phyloP scores from a whole-genome alignment of 495 filamentous ascomycete genomes.

The Ascobolus immersus region DNA sequence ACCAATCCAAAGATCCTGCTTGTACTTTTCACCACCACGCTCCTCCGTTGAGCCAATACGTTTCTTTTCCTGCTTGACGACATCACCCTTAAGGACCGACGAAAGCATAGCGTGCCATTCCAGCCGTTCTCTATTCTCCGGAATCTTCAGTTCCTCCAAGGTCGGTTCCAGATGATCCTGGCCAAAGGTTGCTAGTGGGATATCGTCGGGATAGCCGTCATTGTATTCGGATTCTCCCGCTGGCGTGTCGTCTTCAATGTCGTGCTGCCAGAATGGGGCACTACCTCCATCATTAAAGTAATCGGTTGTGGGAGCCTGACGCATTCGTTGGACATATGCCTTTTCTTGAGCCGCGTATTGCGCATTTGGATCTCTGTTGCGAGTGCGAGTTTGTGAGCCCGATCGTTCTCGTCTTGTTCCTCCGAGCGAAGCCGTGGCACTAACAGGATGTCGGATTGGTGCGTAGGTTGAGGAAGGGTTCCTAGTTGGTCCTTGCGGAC shows the following conservation, averaged over 20 bases:
- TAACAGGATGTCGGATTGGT: conserved; percentile 41
- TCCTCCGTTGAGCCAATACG: conserved; percentile 59
- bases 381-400: conserved; percentile 27
- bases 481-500: conserved; percentile 33
- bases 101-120: conserved; percentile 98
- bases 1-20: conserved; percentile 72
- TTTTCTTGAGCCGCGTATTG: conserved; percentile 60
- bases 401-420: too few relatives aligned
- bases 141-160: conserved; percentile 65
- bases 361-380: conserved; percentile 45
- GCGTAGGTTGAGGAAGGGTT: conserved; percentile 51
- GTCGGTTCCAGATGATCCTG: conserved; percentile 72
- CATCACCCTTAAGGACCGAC: conserved; percentile 83
- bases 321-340: conserved; percentile 52
- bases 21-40: conserved; percentile 41
- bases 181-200: conserved; percentile 67
- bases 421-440: conserved; percentile 25
- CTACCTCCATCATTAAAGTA: conserved; percentile 45
- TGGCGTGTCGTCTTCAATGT: conserved; percentile 74
- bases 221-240: conserved; percentile 59
- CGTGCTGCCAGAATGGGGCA: conserved; percentile 32
- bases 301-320: conserved; percentile 43
- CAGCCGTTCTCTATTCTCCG: conserved; percentile 65
- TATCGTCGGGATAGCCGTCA: conserved; percentile 73
- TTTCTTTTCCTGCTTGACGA: conserved; percentile 93